Evolutionary conservation across 1,139 yeast species (phyloP), one percentile per base, ranked within the genome.

Genomic region (Saccharomyces hybrid): DNA sequence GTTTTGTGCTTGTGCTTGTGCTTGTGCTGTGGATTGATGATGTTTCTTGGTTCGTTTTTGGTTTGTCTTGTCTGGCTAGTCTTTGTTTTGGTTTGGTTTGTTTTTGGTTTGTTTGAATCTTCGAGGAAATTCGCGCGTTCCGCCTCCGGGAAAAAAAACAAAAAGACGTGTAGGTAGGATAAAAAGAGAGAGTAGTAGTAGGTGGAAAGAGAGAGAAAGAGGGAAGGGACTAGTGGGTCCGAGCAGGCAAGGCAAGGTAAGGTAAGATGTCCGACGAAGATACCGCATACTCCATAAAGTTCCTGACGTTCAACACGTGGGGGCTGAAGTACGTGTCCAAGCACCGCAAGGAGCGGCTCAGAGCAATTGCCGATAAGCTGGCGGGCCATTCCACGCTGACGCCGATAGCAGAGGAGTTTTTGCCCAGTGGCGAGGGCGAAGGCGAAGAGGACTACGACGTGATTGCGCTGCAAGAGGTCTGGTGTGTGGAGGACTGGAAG

Each of bases 381-480:
- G 81, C 84, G 0, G 72, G 73, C 29, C 6, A 68, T 74, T 4
- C 57, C 60, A 19, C 26, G 12, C 24, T 38, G 24, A 4, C 47
- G 58, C 2, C 56, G 54, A 12, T 55, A 54, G 11, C 49, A 42
- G 44, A 53, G 46, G 49, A 53, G 38, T 31, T 56, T 19, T 52
- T 57, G 11, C 57, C 57, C 2, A 59, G 54, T 28, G 29, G 29
- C 50, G 5, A 46, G 16, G 44, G 21, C 12, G 62, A 61, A 1
- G 66, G 67, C 7, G 74, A 75, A 8, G 77, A 78, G 26, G 76
- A 78, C 29, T 90, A 86, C 70, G 97, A 93, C 70, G 78, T 93
- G 12, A 80, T 93, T 11, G 96, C 96, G 0, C 74, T 93, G 24
- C 99, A 93, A 69, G 99, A 93, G 69, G 78, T 95, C 8, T 93